Evolutionary conservation across 1,139 yeast genomes (phyloP).

Genomic region (Zygosaccharomyces sapae): DNA sequence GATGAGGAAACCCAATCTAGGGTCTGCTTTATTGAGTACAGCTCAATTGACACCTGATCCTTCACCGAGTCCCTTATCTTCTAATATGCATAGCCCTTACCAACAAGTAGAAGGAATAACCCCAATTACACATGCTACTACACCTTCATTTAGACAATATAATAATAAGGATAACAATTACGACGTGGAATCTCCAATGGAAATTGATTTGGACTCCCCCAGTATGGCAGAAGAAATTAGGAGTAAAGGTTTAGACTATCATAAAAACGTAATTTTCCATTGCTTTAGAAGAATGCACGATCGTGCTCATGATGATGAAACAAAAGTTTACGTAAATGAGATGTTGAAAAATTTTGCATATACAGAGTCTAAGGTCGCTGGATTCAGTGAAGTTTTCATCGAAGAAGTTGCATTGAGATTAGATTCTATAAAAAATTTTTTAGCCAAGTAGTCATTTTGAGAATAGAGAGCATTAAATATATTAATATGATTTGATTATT

Average conservation of each 20-base stretch:
- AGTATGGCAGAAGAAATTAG: constrained; percentile 11
- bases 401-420: constrained; percentile 50
- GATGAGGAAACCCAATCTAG: constrained; percentile 7
- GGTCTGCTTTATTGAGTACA: constrained; percentile 9
- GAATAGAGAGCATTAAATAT: neutral
- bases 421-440: constrained; percentile 26
- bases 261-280: constrained; percentile 39
- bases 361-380: constrained; percentile 56
- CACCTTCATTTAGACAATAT: constrained; percentile 24
- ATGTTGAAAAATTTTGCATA: constrained; percentile 40
- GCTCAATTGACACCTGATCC: constrained; percentile 9
- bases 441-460: constrained; percentile 12
- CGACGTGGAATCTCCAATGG: constrained; percentile 27
- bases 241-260: constrained; percentile 34
- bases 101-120: constrained; percentile 19
- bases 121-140: constrained; percentile 24
- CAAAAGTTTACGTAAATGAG: constrained; percentile 43
- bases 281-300: constrained; percentile 44
- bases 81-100: constrained; percentile 16
- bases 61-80: constrained; percentile 17
- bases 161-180: constrained; percentile 12
- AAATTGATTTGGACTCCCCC: constrained; percentile 18
- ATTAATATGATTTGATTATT: neutral
- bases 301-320: constrained; percentile 48
- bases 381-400: constrained; percentile 59